These are phyloP conservation scores for Endocalyx cinctus DNA, from an alignment of 2,329 filamentous ascomycete genomes.

Conservation along the genomic window DNA sequence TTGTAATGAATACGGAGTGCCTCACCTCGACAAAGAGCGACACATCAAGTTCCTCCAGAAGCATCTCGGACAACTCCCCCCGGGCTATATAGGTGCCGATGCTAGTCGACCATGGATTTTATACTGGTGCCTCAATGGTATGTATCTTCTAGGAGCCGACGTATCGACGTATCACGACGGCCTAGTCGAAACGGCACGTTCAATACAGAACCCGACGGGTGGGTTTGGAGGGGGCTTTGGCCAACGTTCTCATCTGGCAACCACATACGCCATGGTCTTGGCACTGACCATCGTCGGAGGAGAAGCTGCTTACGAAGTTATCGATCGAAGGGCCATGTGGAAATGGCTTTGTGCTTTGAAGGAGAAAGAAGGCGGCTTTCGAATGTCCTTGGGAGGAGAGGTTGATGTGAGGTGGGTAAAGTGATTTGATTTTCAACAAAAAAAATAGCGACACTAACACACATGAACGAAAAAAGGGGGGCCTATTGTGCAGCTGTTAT, in stretches of 20 bases:
- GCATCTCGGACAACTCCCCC: slow-evolving; percentile 58
- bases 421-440: too few species aligned
- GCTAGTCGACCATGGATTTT: slow-evolving; percentile 89
- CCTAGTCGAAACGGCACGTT: slow-evolving; percentile 69
- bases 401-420: slow-evolving; percentile 73
- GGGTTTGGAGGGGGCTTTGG: slow-evolving; percentile 94
- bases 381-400: slow-evolving; percentile 80
- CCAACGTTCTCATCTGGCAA: slow-evolving; percentile 82
- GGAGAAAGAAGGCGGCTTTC: slow-evolving; percentile 83
- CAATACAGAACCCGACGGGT: slow-evolving; percentile 77
- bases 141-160: slow-evolving; percentile 75
- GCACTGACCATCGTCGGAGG: slow-evolving; percentile 76
- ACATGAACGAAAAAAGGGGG: too few species aligned
- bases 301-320: slow-evolving; percentile 64
- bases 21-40: slow-evolving; percentile 61
- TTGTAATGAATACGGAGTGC: slow-evolving; percentile 69
- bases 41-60: slow-evolving; percentile 60
- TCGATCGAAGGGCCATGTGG: slow-evolving; percentile 85
- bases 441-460: too few species aligned
- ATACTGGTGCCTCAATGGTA: slow-evolving; percentile 81
- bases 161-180: slow-evolving; percentile 60
- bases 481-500: slow-evolving; percentile 88
- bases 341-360: slow-evolving; percentile 84
- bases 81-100: slow-evolving; percentile 69
- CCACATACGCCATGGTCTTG: slow-evolving; percentile 80